Conservation (phyloP, 1,139 yeast species). For the Saccharomyces hybrid region DNA sequence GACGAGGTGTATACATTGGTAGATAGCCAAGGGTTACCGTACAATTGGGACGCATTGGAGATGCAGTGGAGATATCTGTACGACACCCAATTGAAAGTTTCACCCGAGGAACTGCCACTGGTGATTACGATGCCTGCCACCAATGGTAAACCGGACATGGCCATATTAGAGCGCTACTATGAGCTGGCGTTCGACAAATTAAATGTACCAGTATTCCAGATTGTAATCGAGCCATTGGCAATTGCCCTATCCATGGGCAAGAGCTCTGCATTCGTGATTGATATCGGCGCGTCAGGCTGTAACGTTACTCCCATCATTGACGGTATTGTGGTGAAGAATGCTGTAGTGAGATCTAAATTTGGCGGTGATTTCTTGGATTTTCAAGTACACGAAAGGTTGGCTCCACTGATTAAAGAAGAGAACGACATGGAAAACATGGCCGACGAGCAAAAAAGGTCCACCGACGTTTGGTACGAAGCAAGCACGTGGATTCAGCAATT, state of each 20-base stretch:
- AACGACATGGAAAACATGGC: not conserved
- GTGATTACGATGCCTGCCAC: slow-evolving; percentile 56
- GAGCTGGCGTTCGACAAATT: slow-evolving; percentile 60
- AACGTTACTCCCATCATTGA: slow-evolving; percentile 65
- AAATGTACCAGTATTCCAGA: slow-evolving; percentile 57
- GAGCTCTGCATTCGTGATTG: slow-evolving; percentile 60
- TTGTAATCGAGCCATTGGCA: slow-evolving; percentile 63
- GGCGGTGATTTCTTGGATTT: slow-evolving; percentile 65
- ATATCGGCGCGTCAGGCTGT: slow-evolving; percentile 54
- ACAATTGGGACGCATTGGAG: slow-evolving; percentile 55
- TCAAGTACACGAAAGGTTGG: slow-evolving; percentile 36
- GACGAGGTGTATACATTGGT: slow-evolving; percentile 53
- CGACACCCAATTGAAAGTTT: slow-evolving; percentile 38
- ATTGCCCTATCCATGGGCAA: slow-evolving; percentile 63
- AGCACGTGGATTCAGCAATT: slow-evolving; percentile 29
- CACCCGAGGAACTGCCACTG: slow-evolving; percentile 50
- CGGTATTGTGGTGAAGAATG: slow-evolving; percentile 57
- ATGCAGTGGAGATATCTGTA: slow-evolving; percentile 56
- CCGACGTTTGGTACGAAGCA: slow-evolving; percentile 22
- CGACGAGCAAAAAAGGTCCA: slow-evolving; percentile 5
- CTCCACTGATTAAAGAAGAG: not conserved
- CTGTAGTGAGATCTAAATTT: slow-evolving; percentile 50
- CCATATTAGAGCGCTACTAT: slow-evolving; percentile 34
- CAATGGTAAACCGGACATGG: slow-evolving; percentile 37
- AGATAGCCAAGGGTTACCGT: slow-evolving; percentile 52